Base-by-base conservation (phyloP, 2,329 filamentous ascomycete genomes). In the Sclerotiophoma versabilis region DNA sequence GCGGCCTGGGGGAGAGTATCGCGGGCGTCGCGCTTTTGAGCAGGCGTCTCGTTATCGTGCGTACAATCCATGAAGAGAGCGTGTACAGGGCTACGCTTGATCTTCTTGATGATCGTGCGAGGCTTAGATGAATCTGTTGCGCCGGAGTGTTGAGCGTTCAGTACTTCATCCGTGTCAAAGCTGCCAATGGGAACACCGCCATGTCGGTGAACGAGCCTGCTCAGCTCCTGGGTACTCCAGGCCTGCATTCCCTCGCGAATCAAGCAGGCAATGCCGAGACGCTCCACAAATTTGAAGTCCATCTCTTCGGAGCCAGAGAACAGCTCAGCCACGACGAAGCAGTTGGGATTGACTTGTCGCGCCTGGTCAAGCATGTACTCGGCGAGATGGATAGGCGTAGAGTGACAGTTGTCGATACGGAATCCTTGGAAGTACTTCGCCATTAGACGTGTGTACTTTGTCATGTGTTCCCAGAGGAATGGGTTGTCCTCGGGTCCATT, bases 11-110 rank as follows among this genome's bases (percentile, higher is more conserved):
- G 91, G 9, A 99, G 82, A 0, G 95, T 98, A 72, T 99, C 96
- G 55, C 92, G 86, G 45, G 93, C 93, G 73, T 97, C 93, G 33
- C 96, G 85, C 76, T 97, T 97, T 76, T 99, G 93, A 0, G 93
- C 91, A 0, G 95, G 95, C 2, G 92, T 90, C 77, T 99, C 93
- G 66, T 99, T 99, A 77, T 99, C 95, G 74, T 99, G 95, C 0
- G 96, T 99, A 76, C 96, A 99, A 73, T 99, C 96, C 92, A 98
- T 98, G 76, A 99, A 97, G 1, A 99, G 80, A 0, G 93, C 95
- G 62, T 96, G 93, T 0, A 98, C 89, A 4, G 93, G 91, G 3
- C 87, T 90, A n/a, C 90, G 88, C 62, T 91, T 91, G 75, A 99
- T 93, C 58, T 84, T 88, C 61, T 88, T 89, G 62, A 96, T 83